Evolutionary conservation across 345 rosid species (phyloP), one percentile per base, ranked within the genome.

Genomic region (Camelina laxa): DNA sequence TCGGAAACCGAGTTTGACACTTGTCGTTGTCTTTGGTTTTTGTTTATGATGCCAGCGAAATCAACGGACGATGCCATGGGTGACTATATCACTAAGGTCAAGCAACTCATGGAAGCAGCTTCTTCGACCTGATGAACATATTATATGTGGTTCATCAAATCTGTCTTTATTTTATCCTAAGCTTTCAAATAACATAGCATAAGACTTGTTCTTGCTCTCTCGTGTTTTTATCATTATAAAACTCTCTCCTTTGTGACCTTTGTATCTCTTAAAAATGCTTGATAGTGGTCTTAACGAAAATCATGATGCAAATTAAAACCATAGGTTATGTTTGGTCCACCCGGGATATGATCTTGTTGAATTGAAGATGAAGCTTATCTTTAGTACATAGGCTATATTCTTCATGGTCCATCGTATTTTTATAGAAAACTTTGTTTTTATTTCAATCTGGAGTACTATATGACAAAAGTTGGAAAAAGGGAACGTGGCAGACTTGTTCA

Each of bases 71-170:
- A 85, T 72, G 93, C 97, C 24, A 91, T 87, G 92, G 60, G 56
- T 67, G 93, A 91, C 69, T 88, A 91, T 50, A 87, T 91, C 78
- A 87, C 89, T 41, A 91, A 91, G 85, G 93, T 85, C 27, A 87
- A 91, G 78, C 92, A 88, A 84, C 74, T 91, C 84, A 72, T 15
- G 76, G 93, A 91, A 76, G 86, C 78, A 69, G 84, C 80, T 44
- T 86, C 79, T 65, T 73, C 80, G 30, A 38, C 87, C 70, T 87
- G 70, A 80, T 77, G 63, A 50, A 63, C 30, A 27, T 27, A 3
- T 27, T 27, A 3, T 35, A 35, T 61, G 16, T 47, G 50, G 31
- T 74, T 74, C 33, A 59, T 76, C 33, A 16, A 42, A 42, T 71
- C 45, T 42, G 48, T 42, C 42, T 60, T 69, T 5, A 41, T 39